Evolutionary conservation across 306 rosid species (phyloP).

Genomic region (Pterocarpus macrocarpus): DNA sequence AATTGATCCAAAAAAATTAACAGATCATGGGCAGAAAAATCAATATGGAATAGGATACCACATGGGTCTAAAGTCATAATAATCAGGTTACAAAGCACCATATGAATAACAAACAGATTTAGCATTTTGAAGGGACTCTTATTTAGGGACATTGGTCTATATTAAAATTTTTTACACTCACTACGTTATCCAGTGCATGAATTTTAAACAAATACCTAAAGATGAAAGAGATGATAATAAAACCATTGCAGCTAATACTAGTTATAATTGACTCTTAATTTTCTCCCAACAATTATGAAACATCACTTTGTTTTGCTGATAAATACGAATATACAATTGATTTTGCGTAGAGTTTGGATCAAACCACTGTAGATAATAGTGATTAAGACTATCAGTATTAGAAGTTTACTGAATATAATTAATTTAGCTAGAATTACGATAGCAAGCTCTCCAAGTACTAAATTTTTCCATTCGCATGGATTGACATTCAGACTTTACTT

Average conservation of each 20-base stretch:
- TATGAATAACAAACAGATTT: slow-evolving; percentile 22
- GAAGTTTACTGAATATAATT: no score
- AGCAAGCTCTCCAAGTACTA: no score
- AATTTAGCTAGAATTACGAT: no score
- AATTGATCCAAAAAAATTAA: slow-evolving; percentile 19
- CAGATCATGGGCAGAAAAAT: slow-evolving; percentile 25
- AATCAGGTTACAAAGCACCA: background rate
- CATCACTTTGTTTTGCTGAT: slow-evolving; percentile 9
- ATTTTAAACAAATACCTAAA: background rate
- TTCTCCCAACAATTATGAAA: slow-evolving; percentile 35
- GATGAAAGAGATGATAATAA: background rate
- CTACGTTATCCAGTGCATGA: background rate
- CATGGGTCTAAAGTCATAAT: slow-evolving; percentile 12
- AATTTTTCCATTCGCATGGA: no score
- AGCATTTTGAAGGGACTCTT: slow-evolving; percentile 34
- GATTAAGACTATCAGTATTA: no score
- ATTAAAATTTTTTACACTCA: background rate
- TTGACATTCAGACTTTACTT: no score
- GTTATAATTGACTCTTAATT: slow-evolving; percentile 23
- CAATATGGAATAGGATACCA: slow-evolving; percentile 18
- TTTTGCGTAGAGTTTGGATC: slow-evolving; percentile 11
- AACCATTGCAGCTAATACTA: slow-evolving; percentile 17
- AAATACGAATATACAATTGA: slow-evolving; percentile 2
- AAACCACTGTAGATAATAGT: background rate
- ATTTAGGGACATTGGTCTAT: background rate